Base-by-base conservation (phyloP, 1,284 basidiomycete genomes). In the Leccinum huronense region DNA sequence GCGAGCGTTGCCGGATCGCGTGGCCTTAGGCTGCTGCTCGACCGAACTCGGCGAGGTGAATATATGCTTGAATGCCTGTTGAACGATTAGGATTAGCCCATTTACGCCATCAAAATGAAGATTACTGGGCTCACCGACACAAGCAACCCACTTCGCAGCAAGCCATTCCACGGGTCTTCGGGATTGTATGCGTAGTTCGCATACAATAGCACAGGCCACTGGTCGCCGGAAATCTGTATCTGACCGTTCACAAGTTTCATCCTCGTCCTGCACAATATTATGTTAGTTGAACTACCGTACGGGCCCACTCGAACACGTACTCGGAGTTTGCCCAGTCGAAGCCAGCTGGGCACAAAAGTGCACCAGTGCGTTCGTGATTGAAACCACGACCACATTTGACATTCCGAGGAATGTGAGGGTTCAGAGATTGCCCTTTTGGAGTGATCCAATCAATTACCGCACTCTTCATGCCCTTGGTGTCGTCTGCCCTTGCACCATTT, bases 41-140 rank as follows among this genome's bases (percentile, higher is more conserved):
- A 57, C 56, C 1, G 56, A 57, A 38, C 56, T 57, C 14, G 56
- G 56, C 31, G n/a, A 57, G 10, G 56, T 57, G 27, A 40, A 13
- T 58, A 62, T 59, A 40, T 65, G 63, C 3, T 53, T 65, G 27
- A 40, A 65, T 23, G 57, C 63, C 60, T 64, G 9, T 57, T 38
- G 16, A 56, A 13, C 33, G 13, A 56, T 23, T 23, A 30, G 2
- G n/a, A n/a, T n/a, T n/a, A n/a, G n/a, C 33, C 5, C 16, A 0
- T 0, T 56, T 23, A 10, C 16, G 0, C 55, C 7, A 1, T 56
- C 23, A 2, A 33, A 13, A 36, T 10, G 1, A 54, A 11, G 9
- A 56, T 5, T 57, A 16, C n/a, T 3, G 19, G 3, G 13, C 38
- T 30, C 19, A 60, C 59, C 8, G 13, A 60, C 9, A 60, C 38